Percentiles rank a stretch among this genome's conserved stretches.
These are phyloP conservation scores for Suhomyces maxii DNA, from an alignment of 1,139 yeast genomes.

Conservation along the genomic window DNA sequence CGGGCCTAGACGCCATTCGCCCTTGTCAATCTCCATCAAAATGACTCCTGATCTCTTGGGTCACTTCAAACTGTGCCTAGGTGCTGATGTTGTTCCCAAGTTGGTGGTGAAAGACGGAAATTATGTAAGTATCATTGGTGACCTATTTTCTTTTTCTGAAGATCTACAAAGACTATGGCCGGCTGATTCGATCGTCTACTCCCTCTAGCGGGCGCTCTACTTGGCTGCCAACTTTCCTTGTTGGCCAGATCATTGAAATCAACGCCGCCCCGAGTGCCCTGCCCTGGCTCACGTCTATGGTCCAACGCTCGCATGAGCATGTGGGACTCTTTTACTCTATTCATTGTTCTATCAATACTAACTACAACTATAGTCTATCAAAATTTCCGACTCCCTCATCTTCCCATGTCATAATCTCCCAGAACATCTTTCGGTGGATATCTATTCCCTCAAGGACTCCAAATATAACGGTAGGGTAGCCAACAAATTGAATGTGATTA, in stretches of 20 bases:
- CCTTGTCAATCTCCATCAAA: constrained; percentile 29
- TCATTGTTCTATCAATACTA: constrained; percentile 4
- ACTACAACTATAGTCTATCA: constrained; percentile 24
- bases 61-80: constrained; percentile 20
- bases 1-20: constrained; percentile 3
- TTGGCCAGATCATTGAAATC: no score
- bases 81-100: constrained; percentile 25
- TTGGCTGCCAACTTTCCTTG: no score
- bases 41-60: constrained; percentile 27
- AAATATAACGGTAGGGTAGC: constrained; percentile 34
- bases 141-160: neutral
- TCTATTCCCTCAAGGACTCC: constrained; percentile 25
- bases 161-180: neutral
- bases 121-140: constrained; percentile 23
- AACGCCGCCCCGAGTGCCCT: no score
- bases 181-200: neutral
- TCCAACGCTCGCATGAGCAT: no score
- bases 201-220: no score
- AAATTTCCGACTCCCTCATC: constrained; percentile 26
- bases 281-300: no score
- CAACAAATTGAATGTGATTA: constrained; percentile 33
- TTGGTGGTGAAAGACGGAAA: constrained; percentile 40
- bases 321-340: neutral
- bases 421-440: constrained; percentile 39
- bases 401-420: constrained; percentile 38